phyloP scores from a whole-genome alignment of 345 rosid genomes.

The Brassica cretica region DNA sequence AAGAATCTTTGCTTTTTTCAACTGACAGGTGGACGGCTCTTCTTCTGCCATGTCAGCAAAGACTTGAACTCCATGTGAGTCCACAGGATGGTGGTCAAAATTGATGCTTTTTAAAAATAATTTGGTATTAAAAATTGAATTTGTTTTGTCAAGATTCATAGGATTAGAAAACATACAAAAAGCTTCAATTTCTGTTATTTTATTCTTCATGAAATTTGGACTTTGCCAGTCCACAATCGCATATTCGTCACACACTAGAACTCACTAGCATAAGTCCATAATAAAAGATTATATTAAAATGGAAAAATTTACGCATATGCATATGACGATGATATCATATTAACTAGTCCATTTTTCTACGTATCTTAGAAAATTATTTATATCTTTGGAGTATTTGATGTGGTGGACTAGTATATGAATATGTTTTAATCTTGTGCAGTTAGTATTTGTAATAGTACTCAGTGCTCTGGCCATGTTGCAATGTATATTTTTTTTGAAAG shows the following conservation, averaged over 20 bases:
- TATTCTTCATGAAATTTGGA: slow-evolving; percentile 31
- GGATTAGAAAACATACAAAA: slow-evolving; percentile 6
- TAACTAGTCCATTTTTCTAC: slow-evolving; percentile 16
- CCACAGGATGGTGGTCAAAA: background rate
- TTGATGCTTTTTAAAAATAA: background rate
- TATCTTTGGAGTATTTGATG: slow-evolving; percentile 13
- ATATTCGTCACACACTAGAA: slow-evolving; percentile 28
- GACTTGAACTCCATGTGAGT: background rate
- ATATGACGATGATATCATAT: slow-evolving; percentile 4
- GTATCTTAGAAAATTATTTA: slow-evolving; percentile 25
- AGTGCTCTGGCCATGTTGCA: slow-evolving; percentile 22
- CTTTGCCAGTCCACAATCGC: slow-evolving; percentile 33
- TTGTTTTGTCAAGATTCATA: background rate
- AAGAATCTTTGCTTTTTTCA: slow-evolving; percentile 19
- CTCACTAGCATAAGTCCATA: slow-evolving; percentile 16
- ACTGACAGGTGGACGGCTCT: slow-evolving; percentile 21
- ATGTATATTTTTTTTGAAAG: background rate
- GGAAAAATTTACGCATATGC: slow-evolving; percentile 23
- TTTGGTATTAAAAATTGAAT: background rate
- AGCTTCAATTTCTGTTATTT: slow-evolving; percentile 18
- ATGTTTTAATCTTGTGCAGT: slow-evolving; percentile 26
- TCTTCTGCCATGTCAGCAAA: slow-evolving; percentile 25
- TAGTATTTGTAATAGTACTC: background rate
- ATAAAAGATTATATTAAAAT: slow-evolving; percentile 17
- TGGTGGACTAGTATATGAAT: slow-evolving; percentile 21